These are phyloP conservation scores for Aspergillus versicolor DNA, from an alignment of 2,329 filamentous ascomycete genomes.

Conservation along the genomic window DNA sequence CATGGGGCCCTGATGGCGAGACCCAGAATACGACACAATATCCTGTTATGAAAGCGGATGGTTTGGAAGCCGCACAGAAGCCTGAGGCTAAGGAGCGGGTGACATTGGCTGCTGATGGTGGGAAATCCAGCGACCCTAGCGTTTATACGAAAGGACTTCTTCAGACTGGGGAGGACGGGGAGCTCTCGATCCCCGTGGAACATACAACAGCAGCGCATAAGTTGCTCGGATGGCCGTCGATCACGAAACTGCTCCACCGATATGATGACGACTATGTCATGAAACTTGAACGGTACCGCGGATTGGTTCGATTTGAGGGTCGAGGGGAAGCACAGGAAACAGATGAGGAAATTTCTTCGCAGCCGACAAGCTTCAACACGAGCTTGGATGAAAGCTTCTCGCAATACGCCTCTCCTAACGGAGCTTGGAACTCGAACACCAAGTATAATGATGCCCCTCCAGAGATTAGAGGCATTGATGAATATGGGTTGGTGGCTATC, in stretches of 20 bases:
- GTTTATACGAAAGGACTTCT: constrained; percentile 9
- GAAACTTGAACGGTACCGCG: constrained; percentile 70
- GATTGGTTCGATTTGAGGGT: constrained; percentile 72
- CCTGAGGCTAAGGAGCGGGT: constrained; percentile 16
- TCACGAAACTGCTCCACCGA: constrained; percentile 62
- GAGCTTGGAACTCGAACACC: constrained; percentile 51
- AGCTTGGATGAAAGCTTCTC: constrained; percentile 28
- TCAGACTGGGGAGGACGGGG: constrained; percentile 44
- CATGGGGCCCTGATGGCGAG: constrained; percentile 7
- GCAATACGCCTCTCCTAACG: constrained; percentile 46
- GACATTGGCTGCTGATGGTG: background rate
- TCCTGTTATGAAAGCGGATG: constrained; percentile 27
- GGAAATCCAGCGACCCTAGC: constrained; percentile 2
- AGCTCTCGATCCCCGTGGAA: constrained; percentile 74
- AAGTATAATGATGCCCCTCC: constrained; percentile 27
- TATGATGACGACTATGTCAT: constrained; percentile 72
- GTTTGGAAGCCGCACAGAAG: constrained; percentile 11
- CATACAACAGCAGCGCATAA: constrained; percentile 89
- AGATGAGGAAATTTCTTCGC: constrained; percentile 48
- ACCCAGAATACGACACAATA: constrained; percentile 15
- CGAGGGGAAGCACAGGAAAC: constrained; percentile 71
- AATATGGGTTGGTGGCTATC: constrained; percentile 53
- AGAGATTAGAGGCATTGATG: constrained; percentile 51
- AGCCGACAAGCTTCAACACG: constrained; percentile 21
- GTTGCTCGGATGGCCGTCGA: constrained; percentile 70